Evolutionary conservation across 352 stramenopile species (phyloP), one percentile per base, ranked within the genome.

Genomic region (Globisporangium megalacanthum): DNA sequence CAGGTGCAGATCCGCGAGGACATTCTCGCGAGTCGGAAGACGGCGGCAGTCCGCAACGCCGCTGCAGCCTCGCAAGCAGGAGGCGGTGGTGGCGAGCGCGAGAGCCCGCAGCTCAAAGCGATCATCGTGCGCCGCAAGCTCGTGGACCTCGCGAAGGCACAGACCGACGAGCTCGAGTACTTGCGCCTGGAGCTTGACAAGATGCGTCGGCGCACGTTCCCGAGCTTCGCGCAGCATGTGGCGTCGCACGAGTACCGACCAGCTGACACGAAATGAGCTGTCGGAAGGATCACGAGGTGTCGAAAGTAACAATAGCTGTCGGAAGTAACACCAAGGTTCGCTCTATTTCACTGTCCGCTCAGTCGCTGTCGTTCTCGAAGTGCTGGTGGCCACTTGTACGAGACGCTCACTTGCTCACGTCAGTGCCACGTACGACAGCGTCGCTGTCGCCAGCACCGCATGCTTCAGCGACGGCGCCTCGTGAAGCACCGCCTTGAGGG

Each of bases 111-210:
- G 56, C 88, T 98, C 57, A 95, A 96, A 55, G 78, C 88, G 13
- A 94, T 97, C 59, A 80, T 79, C 2, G 79, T 94, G 58, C 79
- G 91, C 14, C 83, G 88, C 17, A 93, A 94, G 50, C 75, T 98
- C 10, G 76, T 97, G 29, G 88, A 97, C 52, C 59, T 97, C 33
- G 89, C 92, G 0, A 86, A 81, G 33, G 74, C 86, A 22, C 92
- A 97, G 67, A 96, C 85, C 6, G 84, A 95, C 14, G 91, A 98
- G 65, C 95, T 97, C 56, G 91, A 97, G 59, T 92, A 72, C 31
- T 54, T 96, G 53, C 81, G 86, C 6, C 62, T 87, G 8, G 92
- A 98, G 56, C 79, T 98, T 1, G 87, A 97, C 62, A 86, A 86
- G 42, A 94, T 98, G 69, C 84, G 90, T 2, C 75, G 89, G 15